Evolutionary conservation across 306 rosid genomes (phyloP), one percentile per base, ranked within the genome.

Genomic region (Amphicarpaea edgeworthii): DNA sequence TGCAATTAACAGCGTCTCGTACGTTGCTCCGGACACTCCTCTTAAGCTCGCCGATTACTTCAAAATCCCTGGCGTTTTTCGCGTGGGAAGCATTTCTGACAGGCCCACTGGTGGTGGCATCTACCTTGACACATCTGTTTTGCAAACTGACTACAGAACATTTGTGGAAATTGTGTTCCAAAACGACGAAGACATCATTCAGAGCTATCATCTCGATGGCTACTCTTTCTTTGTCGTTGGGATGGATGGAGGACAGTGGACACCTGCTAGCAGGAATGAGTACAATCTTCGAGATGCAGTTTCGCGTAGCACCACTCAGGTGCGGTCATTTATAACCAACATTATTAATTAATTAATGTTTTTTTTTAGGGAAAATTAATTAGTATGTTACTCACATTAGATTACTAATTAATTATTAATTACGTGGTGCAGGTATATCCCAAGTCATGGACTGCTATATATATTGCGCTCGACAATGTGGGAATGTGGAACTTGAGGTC

Each of bases 401-500:
- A n/a, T n/a, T n/a, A n/a, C n/a, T n/a, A n/a, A n/a, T n/a, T n/a
- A n/a, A n/a, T n/a, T n/a, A n/a, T n/a, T n/a, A n/a, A n/a, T n/a
- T n/a, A n/a, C n/a, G n/a, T n/a, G 10, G 4, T 83, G 81, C 82
- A 91, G 97, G 97, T 90, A 20, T 95, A 95, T 83, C 97, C 99
- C 34, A 81, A 79, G 64, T 90, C 99, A 38, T 95, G 99, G 99
- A 92, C 93, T 15, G 97, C 97, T 8, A 85, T 95, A 76, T 68
- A 92, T 66, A 51, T 95, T 65, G 77, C 97, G 0, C 91, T 95
- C 7, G 99, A 95, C 84, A 95, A 95, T 57, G 99, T 95, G 62
- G 99, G 99, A 62, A 95, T 95, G 97, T 95, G 99, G 99, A 90
- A 95, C 90, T 66, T 95, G 84, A 88, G 99, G 88, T 73, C 96